phyloP scores from a whole-genome alignment of 805 yeast genomes.

The Tetrapisispora iriomotensis region DNA sequence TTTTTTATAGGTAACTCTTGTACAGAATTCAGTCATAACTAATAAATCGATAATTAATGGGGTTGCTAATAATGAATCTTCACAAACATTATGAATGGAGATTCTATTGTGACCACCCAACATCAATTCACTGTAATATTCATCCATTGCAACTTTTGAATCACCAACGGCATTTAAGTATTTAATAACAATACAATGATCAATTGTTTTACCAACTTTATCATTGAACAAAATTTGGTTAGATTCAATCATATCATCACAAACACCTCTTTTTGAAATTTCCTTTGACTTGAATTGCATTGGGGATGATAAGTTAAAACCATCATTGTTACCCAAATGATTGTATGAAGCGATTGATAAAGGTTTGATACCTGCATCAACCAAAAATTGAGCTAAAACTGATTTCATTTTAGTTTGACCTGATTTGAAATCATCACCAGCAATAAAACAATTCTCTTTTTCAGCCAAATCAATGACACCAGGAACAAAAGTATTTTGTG shows the following conservation, averaged over 20 bases:
- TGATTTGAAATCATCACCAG: constrained; percentile 95
- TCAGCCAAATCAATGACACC: constrained; percentile 90
- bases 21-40: constrained; percentile 80
- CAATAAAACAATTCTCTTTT: constrained; percentile 62
- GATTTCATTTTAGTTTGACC: constrained; percentile 95
- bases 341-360: constrained; percentile 90
- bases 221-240: constrained; percentile 61
- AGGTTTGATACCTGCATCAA: constrained; percentile 96
- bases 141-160: constrained; percentile 97
- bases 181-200: constrained; percentile 92
- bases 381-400: constrained; percentile 91
- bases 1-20: constrained; percentile 73
- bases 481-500: constrained; percentile 95
- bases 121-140: constrained; percentile 93
- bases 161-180: constrained; percentile 92
- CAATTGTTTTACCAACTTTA: constrained; percentile 66
- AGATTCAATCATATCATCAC: constrained; percentile 87
- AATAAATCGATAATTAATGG: constrained; percentile 89
- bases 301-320: constrained; percentile 83
- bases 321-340: constrained; percentile 95
- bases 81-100: constrained; percentile 91
- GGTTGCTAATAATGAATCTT: constrained; percentile 88
- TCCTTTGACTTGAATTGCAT: constrained; percentile 92
- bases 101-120: constrained; percentile 95
- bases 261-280: constrained; percentile 85